Base-by-base conservation (phyloP, 75 land plant species). In the Picea glauca region DNA sequence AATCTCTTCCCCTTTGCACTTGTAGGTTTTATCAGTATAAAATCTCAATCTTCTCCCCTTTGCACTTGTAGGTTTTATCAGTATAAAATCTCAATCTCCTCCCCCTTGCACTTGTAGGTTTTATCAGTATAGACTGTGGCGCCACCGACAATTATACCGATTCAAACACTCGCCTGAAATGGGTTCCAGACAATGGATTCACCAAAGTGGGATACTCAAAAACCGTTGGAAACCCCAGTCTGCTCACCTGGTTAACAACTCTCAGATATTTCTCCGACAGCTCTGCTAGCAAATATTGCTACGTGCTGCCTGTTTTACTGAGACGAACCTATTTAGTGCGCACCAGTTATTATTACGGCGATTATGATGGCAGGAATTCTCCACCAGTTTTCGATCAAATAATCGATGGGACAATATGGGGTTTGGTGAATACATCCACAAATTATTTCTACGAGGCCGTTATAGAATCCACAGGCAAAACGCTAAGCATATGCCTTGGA, bases 341-440 rank as follows among this genome's bases (percentile, higher is more conserved):
- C 31, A 88, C 91, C 13, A 80, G 81, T 0, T 93, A 85, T 74
- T 90, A 35, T 82, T 93, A 93, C 63, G 93, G 92, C 3, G 84
- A 82, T 12, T 91, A 84, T 59, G 90, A 89, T 56, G 86, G 88
- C 31, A 85, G 86, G 15, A 68, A 57, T 3, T 76, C 58, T 38
- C 91, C 90, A 14, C 93, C 96, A 12, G 87, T 88, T 40, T 93
- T 93, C 74, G 85, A 89, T 31, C 88, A 87, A 83, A 85, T 85
- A 33, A 77, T 91, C 13, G 91, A 82, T 0, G 91, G 91, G n/a
- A 89, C 89, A 1, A 77, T 40, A 65, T 89, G 89, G 93, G 67
- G 84, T 66, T 61, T 31, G 13, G 88, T 91, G 31, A 74, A 91
- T 83, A 87, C 89, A 14, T 76, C 85, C 1, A 81, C 76, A 58